These are phyloP conservation scores for Rosa rugosa DNA, from an alignment of 306 rosid species.

Conservation along the genomic window DNA sequence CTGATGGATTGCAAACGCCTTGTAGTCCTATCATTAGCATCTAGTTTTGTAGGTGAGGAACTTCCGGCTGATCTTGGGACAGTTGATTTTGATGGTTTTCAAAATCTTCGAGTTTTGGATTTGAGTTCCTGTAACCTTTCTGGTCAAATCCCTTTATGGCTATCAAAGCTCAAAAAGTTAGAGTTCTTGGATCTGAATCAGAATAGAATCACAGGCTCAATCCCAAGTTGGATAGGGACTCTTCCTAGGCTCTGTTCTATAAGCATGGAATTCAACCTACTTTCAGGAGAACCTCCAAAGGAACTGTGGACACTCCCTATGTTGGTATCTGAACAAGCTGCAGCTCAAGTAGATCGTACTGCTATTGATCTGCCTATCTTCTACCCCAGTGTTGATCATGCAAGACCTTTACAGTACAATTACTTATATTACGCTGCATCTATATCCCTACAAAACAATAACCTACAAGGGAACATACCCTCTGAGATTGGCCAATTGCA, in stretches of 20 bases:
- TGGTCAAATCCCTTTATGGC: not conserved
- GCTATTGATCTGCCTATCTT: conserved; percentile 3
- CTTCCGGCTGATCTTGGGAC: not conserved
- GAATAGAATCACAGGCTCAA: conserved; percentile 5
- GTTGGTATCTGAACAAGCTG: not conserved
- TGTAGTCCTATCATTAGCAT: not conserved
- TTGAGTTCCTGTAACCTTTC: not conserved
- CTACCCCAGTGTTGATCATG: not conserved
- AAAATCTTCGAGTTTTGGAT: not conserved
- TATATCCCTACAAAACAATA: not conserved
- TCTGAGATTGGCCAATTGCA: not conserved
- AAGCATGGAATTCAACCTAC: not conserved
- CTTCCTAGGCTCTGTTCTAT: not conserved
- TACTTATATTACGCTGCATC: not conserved
- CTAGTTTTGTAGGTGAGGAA: not conserved
- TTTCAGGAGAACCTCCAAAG: not conserved
- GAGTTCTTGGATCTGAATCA: not conserved
- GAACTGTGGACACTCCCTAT: not conserved
- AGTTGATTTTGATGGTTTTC: not conserved
- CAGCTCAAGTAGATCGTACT: not conserved
- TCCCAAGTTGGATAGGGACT: conserved; percentile 11
- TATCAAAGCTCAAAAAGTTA: not conserved
- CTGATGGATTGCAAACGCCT: not conserved
- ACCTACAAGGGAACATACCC: not conserved
- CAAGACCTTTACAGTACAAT: not conserved